phyloP scores from a whole-genome alignment of 2,329 filamentous ascomycete species.

The Keithomyces neogunnii region DNA sequence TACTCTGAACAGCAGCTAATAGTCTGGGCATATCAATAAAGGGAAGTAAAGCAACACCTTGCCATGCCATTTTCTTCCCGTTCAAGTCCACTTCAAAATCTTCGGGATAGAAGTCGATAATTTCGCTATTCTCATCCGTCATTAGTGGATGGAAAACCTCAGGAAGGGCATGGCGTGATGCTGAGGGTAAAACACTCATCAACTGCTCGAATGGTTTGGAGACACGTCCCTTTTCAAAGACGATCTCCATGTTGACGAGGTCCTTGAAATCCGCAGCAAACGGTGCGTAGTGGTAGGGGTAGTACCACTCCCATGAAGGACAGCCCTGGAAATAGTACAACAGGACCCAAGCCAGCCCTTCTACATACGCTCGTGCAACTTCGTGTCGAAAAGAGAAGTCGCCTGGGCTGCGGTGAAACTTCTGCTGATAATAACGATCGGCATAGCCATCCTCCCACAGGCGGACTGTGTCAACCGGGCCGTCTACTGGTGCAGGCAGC shows the following conservation, averaged over 20 bases:
- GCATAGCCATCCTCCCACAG: slow-evolving; percentile 95
- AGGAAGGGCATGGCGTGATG: slow-evolving; percentile 85
- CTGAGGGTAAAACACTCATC: slow-evolving; percentile 94
- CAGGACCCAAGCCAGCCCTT: slow-evolving; percentile 91
- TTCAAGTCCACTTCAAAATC: slow-evolving; percentile 92
- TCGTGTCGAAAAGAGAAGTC: slow-evolving; percentile 81
- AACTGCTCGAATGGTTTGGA: slow-evolving; percentile 94
- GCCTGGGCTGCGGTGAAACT: slow-evolving; percentile 76
- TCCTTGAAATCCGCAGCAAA: slow-evolving; percentile 93
- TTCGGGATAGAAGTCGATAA: slow-evolving; percentile 95
- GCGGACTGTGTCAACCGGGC: slow-evolving; percentile 70
- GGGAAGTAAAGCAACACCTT: slow-evolving; percentile 84
- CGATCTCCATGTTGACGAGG: slow-evolving; percentile 67
- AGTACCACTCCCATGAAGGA: slow-evolving; percentile 98
- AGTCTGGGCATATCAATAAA: slow-evolving; percentile 93
- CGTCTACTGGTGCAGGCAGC: slow-evolving; percentile 40
- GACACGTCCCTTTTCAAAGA: slow-evolving; percentile 75
- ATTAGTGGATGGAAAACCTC: slow-evolving; percentile 84
- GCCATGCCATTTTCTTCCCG: slow-evolving; percentile 98
- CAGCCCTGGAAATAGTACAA: slow-evolving; percentile 98
- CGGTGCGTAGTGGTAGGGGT: slow-evolving; percentile 95
- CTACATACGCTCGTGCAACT: slow-evolving; percentile 85
- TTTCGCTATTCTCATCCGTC: slow-evolving; percentile 78
- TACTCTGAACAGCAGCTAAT: slow-evolving; percentile 70
- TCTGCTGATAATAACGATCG: slow-evolving; percentile 94